Evolutionary conservation across 2,329 filamentous ascomycete species (phyloP), one percentile per base, ranked within the genome.

Genomic region (Sclerotinia borealis): DNA sequence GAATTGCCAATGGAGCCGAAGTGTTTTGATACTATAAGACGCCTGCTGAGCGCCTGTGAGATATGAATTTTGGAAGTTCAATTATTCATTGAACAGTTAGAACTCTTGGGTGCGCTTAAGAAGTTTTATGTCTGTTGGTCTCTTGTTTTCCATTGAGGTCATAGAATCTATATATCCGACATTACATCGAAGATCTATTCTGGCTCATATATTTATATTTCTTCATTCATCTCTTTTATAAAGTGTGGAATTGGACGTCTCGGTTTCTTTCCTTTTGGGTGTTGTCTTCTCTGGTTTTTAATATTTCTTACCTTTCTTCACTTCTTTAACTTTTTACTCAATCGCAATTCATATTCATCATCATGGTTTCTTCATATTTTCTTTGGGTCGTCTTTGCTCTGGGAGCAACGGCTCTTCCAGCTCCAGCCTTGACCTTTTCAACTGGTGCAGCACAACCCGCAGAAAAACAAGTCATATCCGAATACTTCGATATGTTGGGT

Each of bases 401-500:
- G 68, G 76, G 77, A 75, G 78, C 78, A 64, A 78, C 79, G 60
- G 80, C 81, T 52, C 61, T 73, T 27, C 66, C 73, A 31, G 71
- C 72, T 49, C 73, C 73, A 56, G 69, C 68, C 11, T 49, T 69
- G 25, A 49, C 69, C 34, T 70, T 64, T 61, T 66, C 68, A 27
- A 43, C 68, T 34, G 65, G 58, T 22, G 63, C 67, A 19, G 70
- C 64, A 31, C 55, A 61, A 43, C 68, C 72, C 29, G 64, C 56
- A 25, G 71, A 73, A 48, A 71, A 71, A 66, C 66, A 70, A 58
- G 75, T 79, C n/a, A 72, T 87, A 59, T 82, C 84, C 34, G 78
- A 80, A 47, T 88, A 87, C 76, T 88, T 88, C 77, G 83, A 83
- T 72, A 74, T 83, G 68, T 73, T 88, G 65, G 84, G 83, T 34